These are phyloP conservation scores for Erysimum cheiranthoides DNA, from an alignment of 345 rosid genomes.

Conservation along the genomic window DNA sequence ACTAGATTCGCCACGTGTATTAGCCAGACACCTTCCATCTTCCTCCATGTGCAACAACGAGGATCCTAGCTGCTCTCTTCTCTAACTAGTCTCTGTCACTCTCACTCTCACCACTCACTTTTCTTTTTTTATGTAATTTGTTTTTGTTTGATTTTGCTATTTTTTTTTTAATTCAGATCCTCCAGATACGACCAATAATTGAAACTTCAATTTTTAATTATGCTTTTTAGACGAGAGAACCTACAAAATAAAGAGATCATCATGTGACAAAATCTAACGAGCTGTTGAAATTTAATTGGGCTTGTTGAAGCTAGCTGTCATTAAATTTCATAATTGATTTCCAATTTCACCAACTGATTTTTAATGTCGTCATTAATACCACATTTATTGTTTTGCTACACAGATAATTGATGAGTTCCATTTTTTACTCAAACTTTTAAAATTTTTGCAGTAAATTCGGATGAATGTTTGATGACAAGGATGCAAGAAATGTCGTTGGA, in stretches of 20 bases:
- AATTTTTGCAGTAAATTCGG: slow-evolving; percentile 72
- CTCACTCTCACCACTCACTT: slow-evolving; percentile 44
- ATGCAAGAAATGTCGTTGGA: slow-evolving; percentile 98
- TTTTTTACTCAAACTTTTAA: background rate
- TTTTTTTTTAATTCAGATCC: background rate
- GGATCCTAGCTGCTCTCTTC: slow-evolving; percentile 34
- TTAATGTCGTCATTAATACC: slow-evolving; percentile 32
- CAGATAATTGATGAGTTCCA: slow-evolving; percentile 8
- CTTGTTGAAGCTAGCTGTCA: slow-evolving; percentile 31
- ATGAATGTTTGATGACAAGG: slow-evolving; percentile 97
- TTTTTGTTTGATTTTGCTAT: background rate
- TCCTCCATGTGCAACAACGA: slow-evolving; percentile 41
- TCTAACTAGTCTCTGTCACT: slow-evolving; percentile 37
- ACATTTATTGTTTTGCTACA: slow-evolving; percentile 18
- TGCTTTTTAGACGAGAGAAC: slow-evolving; percentile 18
- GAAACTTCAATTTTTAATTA: slow-evolving; percentile 15
- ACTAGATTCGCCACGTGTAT: slow-evolving; percentile 32
- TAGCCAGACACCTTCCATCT: slow-evolving; percentile 24
- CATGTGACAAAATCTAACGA: slow-evolving; percentile 53
- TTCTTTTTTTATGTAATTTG: slow-evolving; percentile 7
- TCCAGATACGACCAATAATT: slow-evolving; percentile 22
- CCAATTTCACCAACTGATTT: slow-evolving; percentile 21
- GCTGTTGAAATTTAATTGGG: slow-evolving; percentile 44
- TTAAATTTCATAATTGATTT: slow-evolving; percentile 1
- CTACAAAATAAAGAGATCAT: slow-evolving; percentile 36